Base-by-base conservation (phyloP, 331 rosid genomes). In the Cydonia oblonga region DNA sequence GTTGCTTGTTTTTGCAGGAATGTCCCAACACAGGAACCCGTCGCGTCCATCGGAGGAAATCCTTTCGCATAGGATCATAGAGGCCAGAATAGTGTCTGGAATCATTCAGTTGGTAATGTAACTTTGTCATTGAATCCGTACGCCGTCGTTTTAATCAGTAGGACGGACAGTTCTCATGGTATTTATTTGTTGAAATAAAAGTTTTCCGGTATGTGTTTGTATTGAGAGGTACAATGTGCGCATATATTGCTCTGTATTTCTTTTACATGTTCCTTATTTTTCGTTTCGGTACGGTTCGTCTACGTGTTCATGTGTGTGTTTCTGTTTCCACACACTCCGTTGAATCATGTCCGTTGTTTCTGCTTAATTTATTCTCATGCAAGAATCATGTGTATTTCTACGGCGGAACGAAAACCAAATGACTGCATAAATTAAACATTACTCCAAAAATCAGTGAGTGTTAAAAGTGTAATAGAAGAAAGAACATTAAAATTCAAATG, bases 31-130 rank as follows among this genome's bases (percentile, higher is more conserved):
- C 82, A 69, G 46, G 87, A 81, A 11, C 62, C 70, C 2, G 77
- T 80, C 20, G 72, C 82, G 12, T 69, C 86, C 7, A 30, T 72
- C 9, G 84, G 84, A 51, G 87, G 87, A 53, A 83, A 83, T 79
- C 87, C 84, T 57, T 83, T 83, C 29, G 82, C 82, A 23, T 83
- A 83, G 84, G 54, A 49, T 6, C 19, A 6, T 18, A 18, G 54
- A 46, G 54, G 54, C 54, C 54, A 49, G 54, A 49, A 49, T 49
- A 49, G 54, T 16, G 20, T 49, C 0, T 16, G 20, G 54, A 49
- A 49, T 16, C 54, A 16, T 49, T 49, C 54, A 16, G 54, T 49
- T 49, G 54, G 54, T 49, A 49, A 1, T 49, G 54, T 49, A 49
- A 18, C 54, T 49, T 16, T 0, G 8, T 2, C n/a, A 49, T 49